Conservation (phyloP, 306 rosid species). For the Nissolia schottii region DNA sequence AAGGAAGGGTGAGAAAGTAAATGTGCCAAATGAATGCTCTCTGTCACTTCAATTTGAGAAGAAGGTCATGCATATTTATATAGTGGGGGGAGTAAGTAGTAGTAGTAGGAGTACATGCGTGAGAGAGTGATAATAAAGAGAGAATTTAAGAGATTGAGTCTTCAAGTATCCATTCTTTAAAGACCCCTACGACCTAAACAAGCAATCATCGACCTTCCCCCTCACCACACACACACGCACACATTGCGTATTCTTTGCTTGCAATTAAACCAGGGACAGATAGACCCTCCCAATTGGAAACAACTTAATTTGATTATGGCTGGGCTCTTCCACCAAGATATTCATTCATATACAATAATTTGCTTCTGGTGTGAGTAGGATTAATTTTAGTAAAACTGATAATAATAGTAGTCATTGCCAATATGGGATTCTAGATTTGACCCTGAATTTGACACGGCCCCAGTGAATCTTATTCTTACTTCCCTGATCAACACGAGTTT, state of each 20-base stretch:
- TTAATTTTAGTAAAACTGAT: background rate
- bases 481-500: slow-evolving; percentile 13
- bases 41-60: slow-evolving; percentile 14
- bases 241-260: slow-evolving; percentile 20
- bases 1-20: background rate
- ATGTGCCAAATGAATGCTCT: background rate
- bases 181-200: slow-evolving; percentile 25
- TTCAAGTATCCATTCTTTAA: slow-evolving; percentile 64
- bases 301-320: background rate
- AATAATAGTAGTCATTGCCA: slow-evolving; percentile 14
- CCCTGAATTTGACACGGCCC: slow-evolving; percentile 35
- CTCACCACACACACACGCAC: too few species aligned
- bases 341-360: background rate
- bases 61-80: slow-evolving; percentile 43
- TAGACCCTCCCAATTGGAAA: background rate
- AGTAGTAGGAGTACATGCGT: too few species aligned
- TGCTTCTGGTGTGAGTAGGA: background rate
- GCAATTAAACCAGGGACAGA: background rate
- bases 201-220: slow-evolving; percentile 27
- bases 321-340: slow-evolving; percentile 10
- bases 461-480: slow-evolving; percentile 52
- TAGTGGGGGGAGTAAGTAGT: too few species aligned
- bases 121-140: too few species aligned
- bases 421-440: slow-evolving; percentile 36
- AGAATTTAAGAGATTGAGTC: slow-evolving; percentile 62